Evolutionary conservation across 192 early-diverging fungal species (phyloP), one percentile per base, ranked within the genome.

Genomic region (Coemansia sp.): DNA sequence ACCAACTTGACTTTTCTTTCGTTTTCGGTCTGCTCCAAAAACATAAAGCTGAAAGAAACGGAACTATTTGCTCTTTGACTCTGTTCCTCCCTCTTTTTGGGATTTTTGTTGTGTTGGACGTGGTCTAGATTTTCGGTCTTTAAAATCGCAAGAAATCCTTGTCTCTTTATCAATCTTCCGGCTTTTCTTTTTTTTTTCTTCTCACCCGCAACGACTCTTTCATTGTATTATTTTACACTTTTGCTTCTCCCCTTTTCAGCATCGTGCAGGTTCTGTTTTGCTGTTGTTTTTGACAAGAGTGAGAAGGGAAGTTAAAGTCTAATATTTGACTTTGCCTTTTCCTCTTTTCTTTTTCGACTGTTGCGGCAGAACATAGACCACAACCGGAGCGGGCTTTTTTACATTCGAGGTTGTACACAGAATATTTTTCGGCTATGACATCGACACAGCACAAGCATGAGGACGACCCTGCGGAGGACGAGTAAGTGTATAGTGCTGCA

Each of bases 401-500:
- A 45, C 41, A 45, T 12, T n/a, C 41, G 41, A n/a, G 41, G 41
- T 6, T 45, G 16, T 45, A 45, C 41, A 45, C 41, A 4, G 31
- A 35, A 12, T 45, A 45, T n/a, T n/a, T 45, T 45, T 45, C 41
- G 6, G 22, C 9, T 22, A 68, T 68, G 72, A 17, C 66, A 6
- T 27, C 72, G 45, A 22, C 52, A 17, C 72, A 75, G 19, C 67
- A 45, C 51, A 75, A 66, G 23, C 62, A 59, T 37, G 73, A 75
- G 7, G 67, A 69, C 21, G 67, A 69, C 39, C 12, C 67, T 17
- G 59, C 58, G 12, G 73, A 69, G 51, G 73, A 75, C 54, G 73
- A 75, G 73, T 75, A 75, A 65, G 72, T 75, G 67, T 57, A 64
- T 60, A 59, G 59, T 64, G 57, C 62, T 22, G 8, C 31, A 17